phyloP scores from a whole-genome alignment of 1,139 yeast genomes.

The Yamadazyma sp. region DNA sequence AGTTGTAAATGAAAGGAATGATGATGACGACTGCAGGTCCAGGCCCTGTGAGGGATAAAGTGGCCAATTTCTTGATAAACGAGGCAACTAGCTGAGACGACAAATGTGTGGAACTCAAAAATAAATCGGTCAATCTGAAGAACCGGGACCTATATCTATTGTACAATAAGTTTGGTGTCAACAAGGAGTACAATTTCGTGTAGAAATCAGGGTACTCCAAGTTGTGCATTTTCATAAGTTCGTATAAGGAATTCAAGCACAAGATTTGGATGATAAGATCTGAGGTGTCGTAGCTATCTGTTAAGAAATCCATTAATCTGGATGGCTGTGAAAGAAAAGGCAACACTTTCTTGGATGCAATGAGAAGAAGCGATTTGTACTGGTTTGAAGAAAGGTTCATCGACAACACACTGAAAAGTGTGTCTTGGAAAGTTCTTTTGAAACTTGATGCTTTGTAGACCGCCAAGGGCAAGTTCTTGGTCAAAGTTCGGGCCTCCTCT shows the following conservation, averaged over 20 bases:
- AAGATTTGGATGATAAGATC: slow-evolving; percentile 75
- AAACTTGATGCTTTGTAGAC: slow-evolving; percentile 59
- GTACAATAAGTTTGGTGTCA: slow-evolving; percentile 74
- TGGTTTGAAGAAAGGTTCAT: slow-evolving; percentile 54
- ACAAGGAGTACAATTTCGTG: slow-evolving; percentile 73
- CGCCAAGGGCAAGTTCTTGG: slow-evolving; percentile 49
- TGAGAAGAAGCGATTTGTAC: slow-evolving; percentile 65
- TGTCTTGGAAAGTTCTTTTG: slow-evolving; percentile 66
- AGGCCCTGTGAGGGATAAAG: slow-evolving; percentile 75
- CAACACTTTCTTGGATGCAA: slow-evolving; percentile 80
- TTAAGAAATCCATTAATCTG: slow-evolving; percentile 85
- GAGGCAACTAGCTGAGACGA: slow-evolving; percentile 85
- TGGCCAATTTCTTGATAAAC: slow-evolving; percentile 78
- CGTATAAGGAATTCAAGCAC: slow-evolving; percentile 85
- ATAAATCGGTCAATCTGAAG: slow-evolving; percentile 81
- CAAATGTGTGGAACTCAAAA: slow-evolving; percentile 83
- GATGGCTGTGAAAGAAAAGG: slow-evolving; percentile 83
- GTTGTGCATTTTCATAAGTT: slow-evolving; percentile 76
- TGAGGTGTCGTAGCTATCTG: slow-evolving; percentile 71
- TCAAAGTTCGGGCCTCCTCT: slow-evolving; percentile 35
- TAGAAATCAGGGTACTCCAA: slow-evolving; percentile 93
- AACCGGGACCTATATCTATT: slow-evolving; percentile 84
- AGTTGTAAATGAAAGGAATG: slow-evolving; percentile 88
- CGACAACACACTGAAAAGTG: slow-evolving; percentile 59
- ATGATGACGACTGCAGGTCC: slow-evolving; percentile 88